Percentiles rank a stretch among this genome's conserved stretches.
Conservation (phyloP, 352 stramenopile species). For the Phytophthora podocarpi region DNA sequence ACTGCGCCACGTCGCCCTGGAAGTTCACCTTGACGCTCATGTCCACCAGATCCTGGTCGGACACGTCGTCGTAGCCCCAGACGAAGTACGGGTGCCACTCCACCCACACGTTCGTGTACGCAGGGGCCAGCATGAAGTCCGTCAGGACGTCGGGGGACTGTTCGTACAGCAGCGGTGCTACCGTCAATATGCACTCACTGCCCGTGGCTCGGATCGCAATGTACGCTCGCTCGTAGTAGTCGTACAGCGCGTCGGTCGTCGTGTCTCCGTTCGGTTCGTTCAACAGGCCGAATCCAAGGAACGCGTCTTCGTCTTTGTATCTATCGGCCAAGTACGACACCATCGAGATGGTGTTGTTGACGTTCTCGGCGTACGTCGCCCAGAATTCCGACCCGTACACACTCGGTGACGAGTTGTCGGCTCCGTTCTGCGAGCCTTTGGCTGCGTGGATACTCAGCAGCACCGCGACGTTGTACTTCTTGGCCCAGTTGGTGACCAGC, state of each 20-base stretch:
- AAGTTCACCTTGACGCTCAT: slow-evolving; percentile 52
- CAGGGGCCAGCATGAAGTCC: slow-evolving; percentile 53
- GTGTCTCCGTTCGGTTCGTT: slow-evolving; percentile 71
- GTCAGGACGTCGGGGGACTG: slow-evolving; percentile 53
- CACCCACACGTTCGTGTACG: slow-evolving; percentile 76
- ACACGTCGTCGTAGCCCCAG: slow-evolving; percentile 73
- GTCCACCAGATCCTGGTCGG: slow-evolving; percentile 54
- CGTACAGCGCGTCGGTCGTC: slow-evolving; percentile 62
- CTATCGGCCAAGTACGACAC: slow-evolving; percentile 55
- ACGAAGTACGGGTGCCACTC: slow-evolving; percentile 88
- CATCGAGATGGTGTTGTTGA: slow-evolving; percentile 55
- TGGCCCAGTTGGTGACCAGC: slow-evolving; percentile 50
- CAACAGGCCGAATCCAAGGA: slow-evolving; percentile 70
- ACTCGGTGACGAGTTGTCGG: slow-evolving; percentile 68
- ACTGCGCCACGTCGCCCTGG: slow-evolving; percentile 41
- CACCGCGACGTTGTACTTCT: slow-evolving; percentile 58
- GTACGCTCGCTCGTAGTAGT: slow-evolving; percentile 83
- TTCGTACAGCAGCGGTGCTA: slow-evolving; percentile 58
- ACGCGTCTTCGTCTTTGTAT: slow-evolving; percentile 70
- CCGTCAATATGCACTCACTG: slow-evolving; percentile 71
- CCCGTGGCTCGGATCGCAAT: slow-evolving; percentile 48
- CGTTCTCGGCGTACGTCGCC: slow-evolving; percentile 57
- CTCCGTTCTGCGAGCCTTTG: slow-evolving; percentile 81
- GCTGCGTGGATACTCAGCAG: slow-evolving; percentile 75
- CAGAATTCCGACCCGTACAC: slow-evolving; percentile 50